These are phyloP conservation scores for Huiozyma sinensis DNA, from an alignment of 805 yeast species.

Conservation along the genomic window DNA sequence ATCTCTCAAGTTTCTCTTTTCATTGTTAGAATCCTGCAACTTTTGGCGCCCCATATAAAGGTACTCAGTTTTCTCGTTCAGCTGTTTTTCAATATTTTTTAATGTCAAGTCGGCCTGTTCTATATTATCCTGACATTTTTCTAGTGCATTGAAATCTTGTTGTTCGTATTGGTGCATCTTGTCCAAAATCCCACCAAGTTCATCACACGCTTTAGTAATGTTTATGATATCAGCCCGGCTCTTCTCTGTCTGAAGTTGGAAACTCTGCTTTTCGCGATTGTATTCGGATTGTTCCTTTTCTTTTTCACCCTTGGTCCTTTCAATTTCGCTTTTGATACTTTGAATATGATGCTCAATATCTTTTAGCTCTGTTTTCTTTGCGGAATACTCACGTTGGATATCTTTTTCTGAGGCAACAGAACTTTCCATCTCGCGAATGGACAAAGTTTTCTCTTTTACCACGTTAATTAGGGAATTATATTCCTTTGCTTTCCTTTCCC, in stretches of 20 bases:
- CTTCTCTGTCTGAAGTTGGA: not conserved
- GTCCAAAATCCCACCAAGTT: not conserved
- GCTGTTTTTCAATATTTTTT: constrained; percentile 4
- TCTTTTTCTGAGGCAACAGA: constrained; percentile 7
- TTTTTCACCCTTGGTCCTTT: not conserved
- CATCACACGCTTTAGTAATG: not conserved
- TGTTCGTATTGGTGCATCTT: constrained; percentile 9
- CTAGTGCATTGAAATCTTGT: constrained; percentile 5
- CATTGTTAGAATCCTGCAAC: constrained; percentile 46
- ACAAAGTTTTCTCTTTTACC: constrained; percentile 15
- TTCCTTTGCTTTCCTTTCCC: constrained; percentile 17
- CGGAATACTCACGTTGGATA: constrained; percentile 8
- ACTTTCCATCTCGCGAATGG: constrained; percentile 18
- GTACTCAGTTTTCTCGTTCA: constrained; percentile 10
- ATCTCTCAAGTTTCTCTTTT: constrained; percentile 52
- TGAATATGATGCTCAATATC: constrained; percentile 7
- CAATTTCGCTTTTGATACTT: constrained; percentile 5
- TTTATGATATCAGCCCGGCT: not conserved
- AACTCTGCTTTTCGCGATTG: not conserved
- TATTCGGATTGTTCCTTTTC: not conserved
- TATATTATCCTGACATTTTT: constrained; percentile 15
- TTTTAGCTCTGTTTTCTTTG: constrained; percentile 7
- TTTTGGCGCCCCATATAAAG: constrained; percentile 19
- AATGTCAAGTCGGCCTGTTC: not conserved
- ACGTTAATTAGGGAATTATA: constrained; percentile 11